Evolutionary conservation across 2,329 filamentous ascomycete genomes (phyloP), one percentile per base, ranked within the genome.

Genomic region (Fusarium sp.): DNA sequence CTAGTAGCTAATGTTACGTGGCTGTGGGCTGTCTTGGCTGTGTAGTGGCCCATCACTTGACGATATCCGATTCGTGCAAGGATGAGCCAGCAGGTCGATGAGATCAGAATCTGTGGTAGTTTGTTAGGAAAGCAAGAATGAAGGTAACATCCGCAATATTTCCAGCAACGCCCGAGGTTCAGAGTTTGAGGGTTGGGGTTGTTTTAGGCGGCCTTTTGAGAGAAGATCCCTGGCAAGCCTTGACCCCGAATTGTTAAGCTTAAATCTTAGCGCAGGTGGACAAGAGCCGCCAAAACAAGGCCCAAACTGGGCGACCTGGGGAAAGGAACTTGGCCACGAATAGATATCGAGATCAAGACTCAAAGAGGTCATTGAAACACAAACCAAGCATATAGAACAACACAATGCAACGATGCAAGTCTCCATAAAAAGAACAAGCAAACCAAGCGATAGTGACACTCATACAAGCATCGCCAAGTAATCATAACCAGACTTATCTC

Each of bases 191-290:
- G 47, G 47, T 26, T 46, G 52, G 46, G 41, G 32, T 37, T 26
- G 60, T 65, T 65, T 59, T 47, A 48, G 46, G 47, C 32, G 37
- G 53, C 35, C 24, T 40, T 65, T 44, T 62, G 45, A 52, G 20
- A 35, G 40, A 33, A 35, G 51, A 50, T 47, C 66, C 66, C 65
- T 56, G 50, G 50, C 49, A 55, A 53, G 22, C 46, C 33, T 45
- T 63, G 58, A 35, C 22, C 44, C 45, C 52, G 46, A 59, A 47
- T 39, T 47, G 56, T 68, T 68, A 67, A 68, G 66, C 66, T 68
- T 68, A 68, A 68, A 67, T 67, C 32, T 67, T 68, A 70, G 66
- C 66, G 62, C 22, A 45, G 14, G 32, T 62, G 62, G 39, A 46
- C 43, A 40, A 66, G 65, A 68, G 65, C 61, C 61, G 52, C 65